Base-by-base conservation (phyloP, 306 rosid species). In the Ceratonia siliqua region DNA sequence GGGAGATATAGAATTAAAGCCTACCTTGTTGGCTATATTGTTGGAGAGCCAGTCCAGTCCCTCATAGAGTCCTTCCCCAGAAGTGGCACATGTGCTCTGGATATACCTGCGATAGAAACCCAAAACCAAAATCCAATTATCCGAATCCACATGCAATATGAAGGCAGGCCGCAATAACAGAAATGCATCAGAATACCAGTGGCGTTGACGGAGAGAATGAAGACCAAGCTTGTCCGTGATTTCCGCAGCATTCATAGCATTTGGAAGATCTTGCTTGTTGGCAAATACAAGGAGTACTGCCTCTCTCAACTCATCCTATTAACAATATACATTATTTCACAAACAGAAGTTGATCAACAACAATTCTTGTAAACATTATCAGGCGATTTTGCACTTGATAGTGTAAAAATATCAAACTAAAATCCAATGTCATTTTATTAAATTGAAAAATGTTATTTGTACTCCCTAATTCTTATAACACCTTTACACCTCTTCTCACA, bases 261-360 rank as follows among this genome's bases (percentile, higher is more conserved):
- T 79, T 55, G 83, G 83, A 48, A 79, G 76, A 79, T 79, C 83
- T 79, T 79, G 83, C 57, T 79, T 79, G 83, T 79, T 79, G 64
- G 83, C 83, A 79, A 79, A 79, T 38, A 79, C 83, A 48, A 79
- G 83, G 43, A 79, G 78, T 24, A 79, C 79, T 2, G 83, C 83
- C 73, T 79, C 83, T 64, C 83, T 73, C 69, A 79, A 58, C 62
- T 79, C 79, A 61, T 79, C 83, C 83, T 79, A 36, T 55, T 30
- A 66, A 39, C 56, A 50, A 58, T 30, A 74, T 59, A 28, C 21
- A 20, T 68, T 27, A 38, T 57, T 50, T 49, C 76, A 38, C 25
- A 45, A 65, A 62, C 18, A 68, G 24, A 56, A 77, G 46, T 54
- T 42, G 63, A 53, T 54, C 15, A 8, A 53, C 8, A 43, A 46